Base-by-base conservation (phyloP, 2,329 filamentous ascomycete species). In the Aureobasidium uvarum region DNA sequence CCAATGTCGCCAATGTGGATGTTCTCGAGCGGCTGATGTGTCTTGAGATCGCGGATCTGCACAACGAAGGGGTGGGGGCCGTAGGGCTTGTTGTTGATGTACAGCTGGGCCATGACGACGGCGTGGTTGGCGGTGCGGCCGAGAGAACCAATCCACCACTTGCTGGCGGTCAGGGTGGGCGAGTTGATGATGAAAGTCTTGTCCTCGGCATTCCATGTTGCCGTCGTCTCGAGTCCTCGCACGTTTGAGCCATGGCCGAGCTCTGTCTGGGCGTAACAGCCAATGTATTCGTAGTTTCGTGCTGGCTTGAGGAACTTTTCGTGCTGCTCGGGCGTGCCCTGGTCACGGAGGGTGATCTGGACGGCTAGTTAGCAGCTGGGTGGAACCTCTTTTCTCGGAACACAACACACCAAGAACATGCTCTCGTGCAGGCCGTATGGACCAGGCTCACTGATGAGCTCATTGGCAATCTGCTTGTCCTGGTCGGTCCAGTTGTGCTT, bases 131-230 rank as follows among this genome's bases (percentile, higher is more conserved):
- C 90, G 2, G 87, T 88, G 70, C 88, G 83, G 60, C 90, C 90
- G 3, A 93, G 81, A 13, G 89, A 90, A 1, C 90, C 90, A 70
- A 92, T 92, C 90, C 90, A 93, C 89, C 89, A 94, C 74, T 94
- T 94, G 39, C 88, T 89, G 0, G 89, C 85, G 1, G 90, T 92
- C 65, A 92, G 80, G 67, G 86, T 81, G 11, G 90, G 90, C 0
- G 88, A 91, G 76, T 92, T 86, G 41, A 93, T 81, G 16, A 81
- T 87, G 71, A 93, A 92, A 3, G 86, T 90, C 81, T 90, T 89
- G 76, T 91, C 87, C 5, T 86, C 80, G 0, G 85, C 79, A 72
- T 90, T 88, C 89, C 89, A 92, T 0, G 86, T 91, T 1, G 89
- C 89, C 0, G 85, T 89, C 0, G 88, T 90, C 77, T 91, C 87